Conservation (phyloP, 108 stramenopile species). For the Phaeodactylum tricornutum region DNA sequence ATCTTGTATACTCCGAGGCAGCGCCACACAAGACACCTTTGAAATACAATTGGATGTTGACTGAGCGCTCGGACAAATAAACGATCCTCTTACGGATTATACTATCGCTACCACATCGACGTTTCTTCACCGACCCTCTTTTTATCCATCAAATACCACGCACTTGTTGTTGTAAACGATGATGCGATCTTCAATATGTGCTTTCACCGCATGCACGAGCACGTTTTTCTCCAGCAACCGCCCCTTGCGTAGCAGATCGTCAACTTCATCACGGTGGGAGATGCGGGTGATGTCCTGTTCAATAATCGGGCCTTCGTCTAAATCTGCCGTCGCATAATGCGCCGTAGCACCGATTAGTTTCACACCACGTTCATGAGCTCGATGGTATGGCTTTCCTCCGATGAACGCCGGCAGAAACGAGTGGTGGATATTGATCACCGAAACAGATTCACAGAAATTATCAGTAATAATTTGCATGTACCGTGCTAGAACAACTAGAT, state of each 20-base stretch:
- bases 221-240: slow-evolving; percentile 47
- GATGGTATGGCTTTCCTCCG: slow-evolving; percentile 34
- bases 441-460: slow-evolving; percentile 26
- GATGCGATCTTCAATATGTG: slow-evolving; percentile 60
- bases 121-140: too few relatives aligned
- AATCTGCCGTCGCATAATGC: slow-evolving; percentile 23
- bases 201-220: slow-evolving; percentile 49
- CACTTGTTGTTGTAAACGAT: slow-evolving; percentile 62
- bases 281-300: slow-evolving; percentile 14
- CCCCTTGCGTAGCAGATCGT: slow-evolving; percentile 55
- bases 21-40: too few relatives aligned
- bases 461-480: slow-evolving; percentile 45
- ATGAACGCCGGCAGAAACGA: slow-evolving; percentile 38
- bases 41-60: too few relatives aligned
- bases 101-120: too few relatives aligned
- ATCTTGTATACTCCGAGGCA: too few relatives aligned
- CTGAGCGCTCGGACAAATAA: too few relatives aligned
- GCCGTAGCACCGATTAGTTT: slow-evolving; percentile 42
- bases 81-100: too few relatives aligned
- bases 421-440: slow-evolving; percentile 42
- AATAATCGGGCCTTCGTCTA: slow-evolving; percentile 43
- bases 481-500: slow-evolving; percentile 32
- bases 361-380: slow-evolving; percentile 35
- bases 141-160: too few relatives aligned
- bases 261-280: slow-evolving; percentile 56